Percentiles rank a stretch among this genome's conserved stretches.
Evolutionary conservation across 371 early-diverging fungal species (phyloP).

Genomic region (Mucor ambiguus): DNA sequence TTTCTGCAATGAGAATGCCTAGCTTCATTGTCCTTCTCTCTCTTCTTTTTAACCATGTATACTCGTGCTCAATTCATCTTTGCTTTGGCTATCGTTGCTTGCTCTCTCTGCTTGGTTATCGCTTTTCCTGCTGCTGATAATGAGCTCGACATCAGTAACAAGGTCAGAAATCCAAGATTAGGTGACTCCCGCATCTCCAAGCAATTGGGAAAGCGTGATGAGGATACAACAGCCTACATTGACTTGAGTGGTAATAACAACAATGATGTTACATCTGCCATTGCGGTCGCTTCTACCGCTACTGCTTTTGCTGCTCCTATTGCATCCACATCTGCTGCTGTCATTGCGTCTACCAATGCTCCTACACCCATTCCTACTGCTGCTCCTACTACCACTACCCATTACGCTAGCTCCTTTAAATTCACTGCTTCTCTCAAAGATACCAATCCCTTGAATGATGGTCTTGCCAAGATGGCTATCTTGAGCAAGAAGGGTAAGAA

Average conservation of each 20-base stretch:
- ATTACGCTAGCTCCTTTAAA: neutral
- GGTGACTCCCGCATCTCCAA: neutral
- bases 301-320: neutral
- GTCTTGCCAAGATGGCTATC: neutral
- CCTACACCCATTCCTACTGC: constrained; percentile 1
- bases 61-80: constrained; percentile 10
- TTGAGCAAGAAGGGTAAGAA: neutral
- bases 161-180: constrained; percentile 4
- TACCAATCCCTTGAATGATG: neutral
- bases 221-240: neutral
- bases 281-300: neutral
- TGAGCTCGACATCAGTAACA: neutral
- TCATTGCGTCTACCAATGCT: neutral
- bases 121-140: neutral
- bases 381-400: neutral
- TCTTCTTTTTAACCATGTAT: neutral
- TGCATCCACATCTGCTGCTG: constrained; percentile 10
- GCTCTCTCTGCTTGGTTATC: neutral
- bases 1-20: neutral
- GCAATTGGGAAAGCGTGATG: neutral
- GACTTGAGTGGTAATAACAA: neutral
- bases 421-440: neutral
- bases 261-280: neutral
- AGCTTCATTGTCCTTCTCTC: neutral
- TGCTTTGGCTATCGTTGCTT: constrained; percentile 3